phyloP scores from a whole-genome alignment of 2,329 filamentous ascomycete genomes.

The Aspergillus bombycis region DNA sequence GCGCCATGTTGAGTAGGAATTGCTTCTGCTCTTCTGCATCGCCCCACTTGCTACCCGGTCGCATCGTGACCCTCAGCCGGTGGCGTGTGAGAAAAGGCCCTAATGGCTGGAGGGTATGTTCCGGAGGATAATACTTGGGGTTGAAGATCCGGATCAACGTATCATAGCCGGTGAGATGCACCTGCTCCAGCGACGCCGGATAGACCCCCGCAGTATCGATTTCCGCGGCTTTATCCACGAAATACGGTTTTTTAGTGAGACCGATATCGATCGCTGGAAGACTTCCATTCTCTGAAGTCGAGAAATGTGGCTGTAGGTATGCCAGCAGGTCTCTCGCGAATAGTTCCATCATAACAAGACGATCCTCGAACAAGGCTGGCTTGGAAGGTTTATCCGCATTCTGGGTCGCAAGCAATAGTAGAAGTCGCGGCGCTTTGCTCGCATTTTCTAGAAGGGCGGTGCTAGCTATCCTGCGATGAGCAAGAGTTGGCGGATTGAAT shows the following conservation, averaged over 20 bases:
- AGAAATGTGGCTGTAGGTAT: conserved; percentile 25
- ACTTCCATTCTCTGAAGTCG: conserved; percentile 13
- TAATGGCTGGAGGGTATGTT: conserved; percentile 46
- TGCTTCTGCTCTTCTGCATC: conserved; percentile 41
- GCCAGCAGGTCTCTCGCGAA: conserved; percentile 49
- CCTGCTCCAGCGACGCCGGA: conserved; percentile 42
- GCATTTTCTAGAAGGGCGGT: conserved; percentile 52
- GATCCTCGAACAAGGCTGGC: conserved; percentile 52
- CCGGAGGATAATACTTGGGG: conserved; percentile 52
- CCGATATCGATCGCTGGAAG: conserved; percentile 49
- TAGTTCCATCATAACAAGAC: conserved; percentile 53
- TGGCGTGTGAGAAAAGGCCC: conserved; percentile 47
- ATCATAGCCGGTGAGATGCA: conserved; percentile 54
- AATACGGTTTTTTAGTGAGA: conserved; percentile 53
- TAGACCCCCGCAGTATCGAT: conserved; percentile 45
- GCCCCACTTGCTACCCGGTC: conserved; percentile 47
- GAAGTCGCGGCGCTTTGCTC: conserved; percentile 44
- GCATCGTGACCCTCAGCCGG: conserved; percentile 48
- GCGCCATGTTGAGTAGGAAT: conserved; percentile 42
- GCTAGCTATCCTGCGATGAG: conserved; percentile 59
- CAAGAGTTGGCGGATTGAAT: conserved; percentile 66
- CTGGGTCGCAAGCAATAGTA: conserved; percentile 64
- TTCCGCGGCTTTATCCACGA: conserved; percentile 50
- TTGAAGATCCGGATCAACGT: conserved; percentile 54
- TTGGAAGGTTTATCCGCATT: conserved; percentile 66